A percentile compares a stretch with the other conserved stretches of the same genome.
phyloP scores from a whole-genome alignment of 208 protist species.

The Leishmania aethiopica region DNA sequence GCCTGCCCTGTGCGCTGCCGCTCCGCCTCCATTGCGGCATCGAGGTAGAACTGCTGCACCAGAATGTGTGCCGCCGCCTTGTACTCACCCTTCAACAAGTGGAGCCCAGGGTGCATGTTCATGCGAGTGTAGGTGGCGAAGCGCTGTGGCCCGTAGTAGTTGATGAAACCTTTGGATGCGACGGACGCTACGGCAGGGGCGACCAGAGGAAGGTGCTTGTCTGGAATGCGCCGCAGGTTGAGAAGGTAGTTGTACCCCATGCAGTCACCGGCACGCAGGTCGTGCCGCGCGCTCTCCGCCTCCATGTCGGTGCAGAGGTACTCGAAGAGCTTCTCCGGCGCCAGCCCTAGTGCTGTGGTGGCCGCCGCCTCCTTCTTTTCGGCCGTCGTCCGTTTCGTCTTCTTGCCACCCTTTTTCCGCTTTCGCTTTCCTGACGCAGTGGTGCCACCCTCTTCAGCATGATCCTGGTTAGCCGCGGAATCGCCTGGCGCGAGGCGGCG shows the following conservation, averaged over 20 bases:
- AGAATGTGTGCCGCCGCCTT: slow-evolving; percentile 81
- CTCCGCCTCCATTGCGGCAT: slow-evolving; percentile 71
- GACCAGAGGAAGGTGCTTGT: slow-evolving; percentile 62
- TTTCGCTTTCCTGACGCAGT: slow-evolving; percentile 14
- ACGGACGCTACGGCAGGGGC: slow-evolving; percentile 65
- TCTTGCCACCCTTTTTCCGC: slow-evolving; percentile 23
- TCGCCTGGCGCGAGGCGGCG: slow-evolving; percentile 27
- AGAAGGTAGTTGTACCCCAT: slow-evolving; percentile 74
- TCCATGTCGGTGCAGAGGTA: slow-evolving; percentile 87
- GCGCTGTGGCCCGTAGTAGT: slow-evolving; percentile 84
- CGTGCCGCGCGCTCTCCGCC: slow-evolving; percentile 53
- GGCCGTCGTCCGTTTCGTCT: slow-evolving; percentile 4
- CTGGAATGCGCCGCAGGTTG: slow-evolving; percentile 66
- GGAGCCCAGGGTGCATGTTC: slow-evolving; percentile 88
- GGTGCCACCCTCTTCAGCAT: not conserved
- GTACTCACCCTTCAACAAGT: slow-evolving; percentile 84
- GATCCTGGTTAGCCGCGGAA: slow-evolving; percentile 1
- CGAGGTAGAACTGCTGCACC: slow-evolving; percentile 88
- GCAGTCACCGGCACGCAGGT: slow-evolving; percentile 69
- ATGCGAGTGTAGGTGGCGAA: slow-evolving; percentile 82
- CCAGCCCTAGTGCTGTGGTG: slow-evolving; percentile 25
- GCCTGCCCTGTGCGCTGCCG: slow-evolving; percentile 50
- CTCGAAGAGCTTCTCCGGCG: slow-evolving; percentile 80
- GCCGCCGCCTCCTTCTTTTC: slow-evolving; percentile 25
- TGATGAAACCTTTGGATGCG: slow-evolving; percentile 85